Conservation (phyloP, 73 alveolate genomes). For the Tetrahymena malaccensis region DNA sequence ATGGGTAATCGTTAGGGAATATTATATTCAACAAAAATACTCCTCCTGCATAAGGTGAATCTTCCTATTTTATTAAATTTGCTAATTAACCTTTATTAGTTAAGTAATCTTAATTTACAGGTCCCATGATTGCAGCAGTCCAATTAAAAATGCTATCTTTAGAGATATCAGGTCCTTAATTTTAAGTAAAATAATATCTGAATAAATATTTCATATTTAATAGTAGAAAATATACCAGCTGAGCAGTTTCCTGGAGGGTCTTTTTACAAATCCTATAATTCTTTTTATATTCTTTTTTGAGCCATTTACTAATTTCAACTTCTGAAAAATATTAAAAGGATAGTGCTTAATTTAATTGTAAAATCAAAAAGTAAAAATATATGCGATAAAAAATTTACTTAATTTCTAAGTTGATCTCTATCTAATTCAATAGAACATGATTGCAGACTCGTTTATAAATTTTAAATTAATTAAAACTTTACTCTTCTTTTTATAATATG, state of each 20-base stretch:
- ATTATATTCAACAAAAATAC: conserved; percentile 57
- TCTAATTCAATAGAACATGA: background rate
- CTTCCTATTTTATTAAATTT: conserved; percentile 41
- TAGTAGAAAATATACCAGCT: conserved; percentile 64
- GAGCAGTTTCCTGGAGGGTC: conserved; percentile 81
- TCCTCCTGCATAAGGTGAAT: conserved; percentile 70
- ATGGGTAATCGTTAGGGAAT: conserved; percentile 76
- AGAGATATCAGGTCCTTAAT: background rate
- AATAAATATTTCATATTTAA: conserved; percentile 33
- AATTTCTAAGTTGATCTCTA: background rate
- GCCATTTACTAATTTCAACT: conserved; percentile 32
- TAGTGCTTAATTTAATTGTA: background rate
- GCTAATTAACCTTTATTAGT: background rate
- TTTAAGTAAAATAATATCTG: background rate
- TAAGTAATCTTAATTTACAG: conserved; percentile 2
- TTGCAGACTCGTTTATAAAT: background rate
- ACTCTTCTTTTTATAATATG: background rate
- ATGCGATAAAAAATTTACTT: background rate
- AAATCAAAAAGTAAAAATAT: too few species aligned
- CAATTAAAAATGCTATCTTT: conserved; percentile 32
- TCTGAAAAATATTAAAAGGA: conserved; percentile 1
- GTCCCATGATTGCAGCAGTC: conserved; percentile 80
- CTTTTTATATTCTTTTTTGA: conserved; percentile 73
- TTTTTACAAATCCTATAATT: conserved; percentile 59
- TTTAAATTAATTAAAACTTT: background rate